These are phyloP conservation scores for Moesziomyces aphidis DNA, from an alignment of 1,284 basidiomycete genomes.

Conservation along the genomic window DNA sequence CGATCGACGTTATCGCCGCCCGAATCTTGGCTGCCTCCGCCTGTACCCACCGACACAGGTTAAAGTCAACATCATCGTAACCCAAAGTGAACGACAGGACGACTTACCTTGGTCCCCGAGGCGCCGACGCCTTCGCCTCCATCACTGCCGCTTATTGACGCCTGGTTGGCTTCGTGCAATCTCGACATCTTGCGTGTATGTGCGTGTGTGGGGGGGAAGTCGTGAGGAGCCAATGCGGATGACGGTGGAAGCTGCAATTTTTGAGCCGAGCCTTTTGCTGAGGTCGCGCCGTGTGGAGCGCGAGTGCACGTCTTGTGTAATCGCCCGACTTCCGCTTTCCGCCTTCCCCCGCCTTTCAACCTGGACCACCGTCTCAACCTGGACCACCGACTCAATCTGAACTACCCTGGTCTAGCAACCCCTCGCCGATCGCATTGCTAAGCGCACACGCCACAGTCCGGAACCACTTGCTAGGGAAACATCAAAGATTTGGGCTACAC, in stretches of 20 bases:
- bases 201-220: too few relatives aligned
- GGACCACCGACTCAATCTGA: too few relatives aligned
- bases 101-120: conserved; percentile 23
- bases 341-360: neutral
- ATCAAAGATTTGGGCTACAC: conserved; percentile 8
- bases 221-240: neutral
- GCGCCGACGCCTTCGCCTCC: conserved; percentile 6
- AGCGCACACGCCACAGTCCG: neutral
- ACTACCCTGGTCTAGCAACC: too few relatives aligned
- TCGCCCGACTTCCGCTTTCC: neutral
- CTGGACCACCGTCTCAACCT: neutral
- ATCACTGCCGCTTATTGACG: conserved; percentile 8
- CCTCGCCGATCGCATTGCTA: too few relatives aligned
- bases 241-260: neutral
- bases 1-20: conserved; percentile 34
- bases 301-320: neutral
- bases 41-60: conserved; percentile 3
- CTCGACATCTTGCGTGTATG: conserved; percentile 21
- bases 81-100: neutral
- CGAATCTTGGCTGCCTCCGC: conserved; percentile 35
- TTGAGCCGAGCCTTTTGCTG: neutral
- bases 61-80: neutral
- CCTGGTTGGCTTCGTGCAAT: conserved; percentile 21
- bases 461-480: neutral
- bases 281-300: neutral